Evolutionary conservation across 1,284 basidiomycete genomes (phyloP), one percentile per base, ranked within the genome.

Genomic region (Sporisorium iseilematis-ciliati): DNA sequence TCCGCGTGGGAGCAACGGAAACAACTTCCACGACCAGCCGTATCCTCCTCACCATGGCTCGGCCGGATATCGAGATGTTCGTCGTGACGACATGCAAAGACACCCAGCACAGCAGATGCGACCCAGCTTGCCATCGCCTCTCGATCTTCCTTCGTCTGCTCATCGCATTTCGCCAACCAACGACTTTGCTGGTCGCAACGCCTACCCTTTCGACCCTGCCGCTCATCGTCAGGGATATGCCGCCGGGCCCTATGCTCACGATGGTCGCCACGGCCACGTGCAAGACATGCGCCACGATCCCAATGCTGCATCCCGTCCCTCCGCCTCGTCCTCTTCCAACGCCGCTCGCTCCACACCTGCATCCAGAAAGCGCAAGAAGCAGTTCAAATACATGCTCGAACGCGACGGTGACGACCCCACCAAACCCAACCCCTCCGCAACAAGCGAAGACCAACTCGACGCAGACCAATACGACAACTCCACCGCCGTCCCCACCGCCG

Each of bases 381-480:
- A 71, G 43, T 76, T 76, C 74, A 76, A 76, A 53, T 76, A 76
- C 52, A 67, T 76, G 64, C 61, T 76, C 40, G 73, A 75, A 41
- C 57, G 56, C 12, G 43, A 62, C 20, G 53, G 14, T 10, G 31
- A 29, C 3, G 59, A 69, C 20, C 7, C 48, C 4, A 8, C 55
- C 26, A 69, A 65, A 18, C n/a, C 58, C 14, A 29, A 48, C 33
- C 16, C 18, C 6, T 11, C 23, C 12, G 52, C 23, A 14, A 61
- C 43, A 29, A 43, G 25, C 45, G 62, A 68, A 2, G 62, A 69
- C 14, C 62, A 62, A 12, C 38, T 33, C 2, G 65, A 62, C 2
- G 35, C 50, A 10, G 58, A 62, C 3, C 29, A 51, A 7, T 18
- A 23, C 35, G 65, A 65, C 21, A 42, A 33, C 4, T 29, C 38